These are phyloP conservation scores for Coniochaeta sp. DNA, from an alignment of 2,329 filamentous ascomycete genomes.

Conservation along the genomic window DNA sequence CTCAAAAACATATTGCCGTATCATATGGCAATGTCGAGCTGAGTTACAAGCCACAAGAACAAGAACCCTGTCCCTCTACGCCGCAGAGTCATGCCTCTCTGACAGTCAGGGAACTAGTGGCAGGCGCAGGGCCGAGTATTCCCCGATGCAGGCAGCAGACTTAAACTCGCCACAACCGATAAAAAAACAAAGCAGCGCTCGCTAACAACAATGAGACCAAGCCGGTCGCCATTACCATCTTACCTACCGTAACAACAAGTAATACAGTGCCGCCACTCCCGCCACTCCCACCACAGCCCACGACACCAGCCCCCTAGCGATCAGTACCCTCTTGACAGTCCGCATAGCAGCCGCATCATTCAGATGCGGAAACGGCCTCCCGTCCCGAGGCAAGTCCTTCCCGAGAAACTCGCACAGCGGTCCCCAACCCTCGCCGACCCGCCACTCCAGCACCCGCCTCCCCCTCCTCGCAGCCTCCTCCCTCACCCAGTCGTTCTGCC, in stretches of 20 bases:
- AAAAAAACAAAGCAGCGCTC: too few species aligned
- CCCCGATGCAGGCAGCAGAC: too few species aligned
- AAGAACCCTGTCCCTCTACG: too few species aligned
- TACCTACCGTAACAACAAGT: not conserved
- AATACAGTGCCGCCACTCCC: not conserved
- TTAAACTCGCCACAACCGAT: too few species aligned
- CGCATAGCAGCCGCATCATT: conserved; percentile 20
- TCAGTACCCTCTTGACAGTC: conserved; percentile 2
- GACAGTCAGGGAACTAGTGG: too few species aligned
- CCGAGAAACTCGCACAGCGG: conserved; percentile 32
- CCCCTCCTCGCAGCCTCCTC: conserved; percentile 21
- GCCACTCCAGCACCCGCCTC: conserved; percentile 27
- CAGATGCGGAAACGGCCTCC: conserved; percentile 20
- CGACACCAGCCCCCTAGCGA: conserved; percentile 4
- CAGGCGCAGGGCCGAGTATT: too few species aligned
- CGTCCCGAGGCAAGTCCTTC: conserved; percentile 24
- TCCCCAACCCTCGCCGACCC: conserved; percentile 31
- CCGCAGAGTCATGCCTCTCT: too few species aligned
- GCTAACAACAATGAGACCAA: too few species aligned
- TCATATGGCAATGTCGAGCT: too few species aligned
- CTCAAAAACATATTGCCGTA: too few species aligned
- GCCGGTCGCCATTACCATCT: too few species aligned
- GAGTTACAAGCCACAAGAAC: too few species aligned
- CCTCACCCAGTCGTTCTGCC: conserved; percentile 17
- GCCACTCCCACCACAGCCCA: not conserved